These are phyloP conservation scores for Emergomyces pasteurianus DNA, from an alignment of 2,329 filamentous ascomycete genomes.

Conservation along the genomic window DNA sequence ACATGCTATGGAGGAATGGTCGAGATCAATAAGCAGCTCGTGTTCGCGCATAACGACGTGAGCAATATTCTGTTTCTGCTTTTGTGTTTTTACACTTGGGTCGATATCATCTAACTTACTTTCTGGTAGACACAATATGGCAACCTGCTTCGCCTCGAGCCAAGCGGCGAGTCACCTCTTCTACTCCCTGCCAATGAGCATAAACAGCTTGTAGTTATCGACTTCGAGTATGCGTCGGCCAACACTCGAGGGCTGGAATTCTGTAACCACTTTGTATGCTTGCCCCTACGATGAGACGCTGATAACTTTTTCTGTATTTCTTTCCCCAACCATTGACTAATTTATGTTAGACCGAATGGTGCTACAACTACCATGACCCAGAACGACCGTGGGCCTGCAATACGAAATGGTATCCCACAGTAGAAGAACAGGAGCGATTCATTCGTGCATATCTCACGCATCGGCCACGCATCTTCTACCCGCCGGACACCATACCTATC, in stretches of 20 bases:
- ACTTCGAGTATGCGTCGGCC: conserved; percentile 92
- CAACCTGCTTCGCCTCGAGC: conserved; percentile 76
- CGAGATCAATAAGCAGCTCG: conserved; percentile 59
- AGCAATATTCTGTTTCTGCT: conserved; percentile 22
- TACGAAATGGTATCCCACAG: conserved; percentile 57
- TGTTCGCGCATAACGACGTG: conserved; percentile 98
- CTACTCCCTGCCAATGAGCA: conserved; percentile 84
- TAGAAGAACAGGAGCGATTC: conserved; percentile 73
- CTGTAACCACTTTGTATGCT: conserved; percentile 79
- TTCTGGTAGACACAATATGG: conserved; percentile 78
- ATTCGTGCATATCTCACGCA: conserved; percentile 80
- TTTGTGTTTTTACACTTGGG: background rate
- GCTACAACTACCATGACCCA: conserved; percentile 87
- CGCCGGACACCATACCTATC: conserved; percentile 34
- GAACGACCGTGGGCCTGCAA: conserved; percentile 55
- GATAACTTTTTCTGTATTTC: background rate
- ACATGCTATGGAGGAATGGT: conserved; percentile 55
- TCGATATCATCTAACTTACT: conserved; percentile 9
- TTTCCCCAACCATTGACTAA: background rate
- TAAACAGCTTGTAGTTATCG: conserved; percentile 92
- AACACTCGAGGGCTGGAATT: conserved; percentile 83
- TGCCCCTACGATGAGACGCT: background rate
- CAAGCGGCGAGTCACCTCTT: conserved; percentile 63
- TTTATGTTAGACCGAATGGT: conserved; percentile 62
- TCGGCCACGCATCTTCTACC: conserved; percentile 41